phyloP scores from a whole-genome alignment of 2,329 filamentous ascomycete genomes.

The Epichloe glyceriae region DNA sequence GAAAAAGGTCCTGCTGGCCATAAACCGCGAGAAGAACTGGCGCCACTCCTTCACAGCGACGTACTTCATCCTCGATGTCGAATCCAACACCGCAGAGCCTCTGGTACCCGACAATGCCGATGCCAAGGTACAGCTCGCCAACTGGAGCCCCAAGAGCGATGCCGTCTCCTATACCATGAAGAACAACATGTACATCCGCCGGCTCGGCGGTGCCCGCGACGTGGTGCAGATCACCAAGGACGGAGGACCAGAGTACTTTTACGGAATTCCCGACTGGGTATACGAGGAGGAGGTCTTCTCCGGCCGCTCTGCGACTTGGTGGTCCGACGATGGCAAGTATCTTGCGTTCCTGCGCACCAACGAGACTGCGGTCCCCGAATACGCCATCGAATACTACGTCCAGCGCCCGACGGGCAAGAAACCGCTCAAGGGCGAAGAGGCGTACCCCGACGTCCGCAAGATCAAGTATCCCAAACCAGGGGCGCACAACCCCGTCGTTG shows the following conservation, averaged over 20 bases:
- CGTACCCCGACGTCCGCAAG: slow-evolving; percentile 76
- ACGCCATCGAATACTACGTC: slow-evolving; percentile 86
- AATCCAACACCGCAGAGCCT: slow-evolving; percentile 61
- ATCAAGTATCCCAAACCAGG: slow-evolving; percentile 98
- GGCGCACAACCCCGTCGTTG: slow-evolving; percentile 81
- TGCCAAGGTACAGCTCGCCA: slow-evolving; percentile 65
- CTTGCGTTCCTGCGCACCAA: slow-evolving; percentile 89
- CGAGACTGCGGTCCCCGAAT: slow-evolving; percentile 82
- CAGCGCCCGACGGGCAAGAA: slow-evolving; percentile 66
- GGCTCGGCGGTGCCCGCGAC: slow-evolving; percentile 35
- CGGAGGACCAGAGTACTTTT: slow-evolving; percentile 80
- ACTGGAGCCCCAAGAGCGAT: slow-evolving; percentile 80
- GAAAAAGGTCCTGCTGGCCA: slow-evolving; percentile 73
- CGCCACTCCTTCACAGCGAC: slow-evolving; percentile 74
- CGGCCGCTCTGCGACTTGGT: slow-evolving; percentile 81
- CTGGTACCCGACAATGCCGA: slow-evolving; percentile 56
- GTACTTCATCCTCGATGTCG: slow-evolving; percentile 91
- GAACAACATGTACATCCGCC: slow-evolving; percentile 82
- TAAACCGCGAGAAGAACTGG: slow-evolving; percentile 64
- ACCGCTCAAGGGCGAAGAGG: slow-evolving; percentile 58
- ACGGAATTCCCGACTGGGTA: slow-evolving; percentile 95
- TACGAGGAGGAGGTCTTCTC: slow-evolving; percentile 60
- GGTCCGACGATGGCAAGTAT: slow-evolving; percentile 80
- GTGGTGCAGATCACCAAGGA: slow-evolving; percentile 70
- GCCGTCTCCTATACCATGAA: slow-evolving; percentile 78